Evolutionary conservation across 2,329 filamentous ascomycete genomes (phyloP).

Genomic region (Delphinella strobiligena): DNA sequence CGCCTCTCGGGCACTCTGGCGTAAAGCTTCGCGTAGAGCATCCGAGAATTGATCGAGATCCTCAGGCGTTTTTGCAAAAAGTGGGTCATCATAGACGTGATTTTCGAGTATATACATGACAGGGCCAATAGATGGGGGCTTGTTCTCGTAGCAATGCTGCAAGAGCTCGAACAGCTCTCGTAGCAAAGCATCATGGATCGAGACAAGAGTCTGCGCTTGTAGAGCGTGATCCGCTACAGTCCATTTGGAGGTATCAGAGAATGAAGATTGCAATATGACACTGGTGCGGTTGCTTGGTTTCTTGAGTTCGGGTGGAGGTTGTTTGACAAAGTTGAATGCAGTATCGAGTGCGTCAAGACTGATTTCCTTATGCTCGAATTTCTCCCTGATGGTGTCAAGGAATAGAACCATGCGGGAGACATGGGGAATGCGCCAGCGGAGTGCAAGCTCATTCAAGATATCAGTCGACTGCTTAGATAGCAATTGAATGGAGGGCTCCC

Average conservation of each 20-base stretch:
- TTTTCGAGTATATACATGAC: constrained; percentile 71
- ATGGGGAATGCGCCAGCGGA: constrained; percentile 80
- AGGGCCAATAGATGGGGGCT: constrained; percentile 66
- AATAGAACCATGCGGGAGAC: constrained; percentile 70
- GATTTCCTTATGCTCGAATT: constrained; percentile 75
- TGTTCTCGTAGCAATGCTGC: constrained; percentile 79
- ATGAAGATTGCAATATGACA: constrained; percentile 24
- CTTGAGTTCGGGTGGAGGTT: constrained; percentile 48
- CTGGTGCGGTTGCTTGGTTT: constrained; percentile 43
- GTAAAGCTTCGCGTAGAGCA: constrained; percentile 60
- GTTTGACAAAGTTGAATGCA: constrained; percentile 72
- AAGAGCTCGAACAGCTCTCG: constrained; percentile 81
- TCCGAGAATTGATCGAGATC: constrained; percentile 61
- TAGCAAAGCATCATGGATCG: constrained; percentile 68
- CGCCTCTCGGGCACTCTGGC: constrained; percentile 61
- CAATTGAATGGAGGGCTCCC: constrained; percentile 38
- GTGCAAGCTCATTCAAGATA: constrained; percentile 69
- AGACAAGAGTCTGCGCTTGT: constrained; percentile 64
- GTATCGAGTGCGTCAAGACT: constrained; percentile 69
- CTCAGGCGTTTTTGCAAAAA: constrained; percentile 58
- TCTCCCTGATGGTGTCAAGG: constrained; percentile 72
- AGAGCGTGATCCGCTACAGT: constrained; percentile 36
- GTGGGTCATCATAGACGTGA: constrained; percentile 68
- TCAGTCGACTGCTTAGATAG: constrained; percentile 69
- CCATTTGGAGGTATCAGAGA: constrained; percentile 40